A percentile compares a stretch with the other conserved stretches of the same genome.
Conservation (phyloP, 345 rosid species). For the Rhodamnia argentea region DNA sequence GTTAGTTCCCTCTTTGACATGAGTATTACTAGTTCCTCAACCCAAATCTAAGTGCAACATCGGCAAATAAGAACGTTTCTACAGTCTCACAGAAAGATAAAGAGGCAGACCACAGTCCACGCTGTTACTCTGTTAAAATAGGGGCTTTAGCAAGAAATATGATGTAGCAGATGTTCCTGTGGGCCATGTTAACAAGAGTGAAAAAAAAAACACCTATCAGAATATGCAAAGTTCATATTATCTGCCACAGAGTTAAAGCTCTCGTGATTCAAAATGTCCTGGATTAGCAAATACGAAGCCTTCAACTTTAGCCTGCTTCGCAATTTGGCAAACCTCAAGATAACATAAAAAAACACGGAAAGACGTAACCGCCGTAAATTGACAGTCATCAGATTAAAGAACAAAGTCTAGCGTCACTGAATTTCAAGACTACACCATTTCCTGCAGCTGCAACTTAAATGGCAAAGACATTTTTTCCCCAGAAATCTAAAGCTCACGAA, state of each 20-base stretch:
- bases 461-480: not conserved
- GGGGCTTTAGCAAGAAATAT: not conserved
- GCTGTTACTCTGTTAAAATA: not conserved
- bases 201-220: not conserved
- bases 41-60: not conserved
- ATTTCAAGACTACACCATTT: not conserved
- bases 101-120: not conserved
- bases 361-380: not conserved
- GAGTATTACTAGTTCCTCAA: not conserved
- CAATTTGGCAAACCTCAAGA: not conserved
- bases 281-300: not conserved
- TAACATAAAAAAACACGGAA: not conserved
- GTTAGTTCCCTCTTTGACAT: not conserved
- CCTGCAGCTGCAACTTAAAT: not conserved
- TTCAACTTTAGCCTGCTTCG: not conserved
- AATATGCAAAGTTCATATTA: not conserved
- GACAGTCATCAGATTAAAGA: not conserved
- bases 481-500: not conserved
- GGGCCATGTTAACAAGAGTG: not conserved
- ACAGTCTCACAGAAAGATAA: not conserved
- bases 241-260: not conserved
- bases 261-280: not conserved
- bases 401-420: not conserved
- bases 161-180: not conserved
- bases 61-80: not conserved